A percentile compares a stretch with the other conserved stretches of the same genome.
Evolutionary conservation across 1,284 basidiomycete species (phyloP).

Genomic region (Lentinus polychrous): DNA sequence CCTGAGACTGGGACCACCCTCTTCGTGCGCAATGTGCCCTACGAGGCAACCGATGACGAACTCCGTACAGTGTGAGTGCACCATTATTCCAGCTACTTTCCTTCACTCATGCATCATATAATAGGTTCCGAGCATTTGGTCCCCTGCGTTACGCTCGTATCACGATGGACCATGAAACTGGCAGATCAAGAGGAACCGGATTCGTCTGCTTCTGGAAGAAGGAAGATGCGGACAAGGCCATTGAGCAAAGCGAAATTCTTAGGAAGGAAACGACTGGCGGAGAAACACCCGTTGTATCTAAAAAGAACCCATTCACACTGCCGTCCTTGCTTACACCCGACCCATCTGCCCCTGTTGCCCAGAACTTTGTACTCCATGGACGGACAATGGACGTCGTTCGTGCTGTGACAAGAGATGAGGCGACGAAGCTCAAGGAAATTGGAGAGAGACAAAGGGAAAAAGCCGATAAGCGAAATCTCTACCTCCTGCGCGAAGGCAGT

Average conservation of each 20-base stretch:
- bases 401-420: slow-evolving; percentile 88
- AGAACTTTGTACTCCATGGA: slow-evolving; percentile 85
- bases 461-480: slow-evolving; percentile 93
- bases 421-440: slow-evolving; percentile 80
- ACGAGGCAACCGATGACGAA: slow-evolving; percentile 88
- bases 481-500: slow-evolving; percentile 95
- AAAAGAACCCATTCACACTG: slow-evolving; percentile 80
- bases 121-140: slow-evolving; percentile 85
- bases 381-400: slow-evolving; percentile 87
- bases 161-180: slow-evolving; percentile 79
- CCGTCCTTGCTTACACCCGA: slow-evolving; percentile 93
- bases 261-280: slow-evolving; percentile 53
- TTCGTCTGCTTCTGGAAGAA: slow-evolving; percentile 98
- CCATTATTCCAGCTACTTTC: background rate
- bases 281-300: slow-evolving; percentile 33
- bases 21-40: slow-evolving; percentile 94
- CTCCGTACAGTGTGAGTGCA: slow-evolving; percentile 66
- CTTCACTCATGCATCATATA: slow-evolving; percentile 4
- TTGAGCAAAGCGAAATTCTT: slow-evolving; percentile 76
- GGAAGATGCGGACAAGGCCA: slow-evolving; percentile 81
- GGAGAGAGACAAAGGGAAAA: slow-evolving; percentile 82
- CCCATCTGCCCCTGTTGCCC: slow-evolving; percentile 82
- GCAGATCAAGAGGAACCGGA: slow-evolving; percentile 88
- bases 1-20: slow-evolving; percentile 86
- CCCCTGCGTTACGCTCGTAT: slow-evolving; percentile 92